Evolutionary conservation across 192 early-diverging fungal species (phyloP).

Genomic region (Umbelopsis isabellina): DNA sequence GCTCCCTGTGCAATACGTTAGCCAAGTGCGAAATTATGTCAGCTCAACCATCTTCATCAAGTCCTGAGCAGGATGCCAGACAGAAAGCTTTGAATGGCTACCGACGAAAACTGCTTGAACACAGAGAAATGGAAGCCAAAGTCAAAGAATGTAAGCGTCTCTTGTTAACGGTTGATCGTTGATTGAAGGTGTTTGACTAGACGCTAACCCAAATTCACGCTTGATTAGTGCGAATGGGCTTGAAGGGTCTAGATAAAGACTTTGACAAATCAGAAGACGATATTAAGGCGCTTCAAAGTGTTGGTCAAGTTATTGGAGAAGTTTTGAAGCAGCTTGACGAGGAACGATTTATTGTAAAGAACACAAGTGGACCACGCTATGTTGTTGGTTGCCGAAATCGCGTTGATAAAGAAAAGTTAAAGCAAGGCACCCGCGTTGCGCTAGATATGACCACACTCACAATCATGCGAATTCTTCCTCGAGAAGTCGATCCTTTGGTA

Average conservation of each 20-base stretch:
- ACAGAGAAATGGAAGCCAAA: conserved; percentile 94
- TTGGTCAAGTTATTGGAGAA: conserved; percentile 99
- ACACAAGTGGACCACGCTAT: conserved; percentile 95
- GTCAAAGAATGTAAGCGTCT: conserved; percentile 82
- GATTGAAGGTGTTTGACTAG: not conserved
- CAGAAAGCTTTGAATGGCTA: conserved; percentile 83
- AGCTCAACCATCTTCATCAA: conserved; percentile 25
- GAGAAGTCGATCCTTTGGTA: conserved; percentile 98
- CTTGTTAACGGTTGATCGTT: not conserved
- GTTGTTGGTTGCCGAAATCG: conserved; percentile 96
- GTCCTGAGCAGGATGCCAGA: conserved; percentile 62
- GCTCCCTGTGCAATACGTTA: not conserved
- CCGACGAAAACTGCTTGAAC: conserved; percentile 87
- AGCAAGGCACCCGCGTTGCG: conserved; percentile 96
- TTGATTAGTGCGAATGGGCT: conserved; percentile 76
- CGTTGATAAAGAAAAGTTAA: conserved; percentile 93
- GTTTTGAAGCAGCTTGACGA: conserved; percentile 97
- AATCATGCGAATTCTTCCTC: conserved; percentile 98
- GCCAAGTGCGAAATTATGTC: conserved; percentile 17
- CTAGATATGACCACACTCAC: conserved; percentile 99
- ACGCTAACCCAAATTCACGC: not conserved
- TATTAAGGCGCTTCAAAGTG: conserved; percentile 96
- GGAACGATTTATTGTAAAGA: conserved; percentile 98
- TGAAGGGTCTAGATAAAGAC: conserved; percentile 86
- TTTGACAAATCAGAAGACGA: conserved; percentile 97